These are phyloP conservation scores for Oryza glumipatula DNA, from an alignment of 176 grass and related monocot genomes.

Conservation along the genomic window DNA sequence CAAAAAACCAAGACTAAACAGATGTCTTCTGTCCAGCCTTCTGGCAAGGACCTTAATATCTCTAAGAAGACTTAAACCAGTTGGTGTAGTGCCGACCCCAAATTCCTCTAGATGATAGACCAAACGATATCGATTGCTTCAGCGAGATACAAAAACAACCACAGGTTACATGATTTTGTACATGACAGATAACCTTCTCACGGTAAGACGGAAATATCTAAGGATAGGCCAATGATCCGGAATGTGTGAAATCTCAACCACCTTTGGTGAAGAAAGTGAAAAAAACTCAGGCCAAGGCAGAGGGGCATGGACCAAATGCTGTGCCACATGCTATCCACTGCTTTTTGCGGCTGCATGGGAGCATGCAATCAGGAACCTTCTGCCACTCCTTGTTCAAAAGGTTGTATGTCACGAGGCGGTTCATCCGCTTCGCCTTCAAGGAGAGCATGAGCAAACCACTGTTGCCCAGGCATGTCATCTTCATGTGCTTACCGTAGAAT, in stretches of 20 bases:
- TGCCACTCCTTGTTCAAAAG: constrained; percentile 83
- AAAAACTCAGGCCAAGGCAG: constrained; percentile 67
- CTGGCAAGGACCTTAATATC: not conserved
- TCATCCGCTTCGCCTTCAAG: constrained; percentile 77
- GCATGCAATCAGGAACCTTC: constrained; percentile 78
- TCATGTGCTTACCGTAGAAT: constrained; percentile 97
- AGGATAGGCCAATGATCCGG: constrained; percentile 23
- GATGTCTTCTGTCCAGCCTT: not conserved
- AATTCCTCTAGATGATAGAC: constrained; percentile 10
- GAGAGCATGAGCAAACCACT: constrained; percentile 95
- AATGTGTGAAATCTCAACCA: constrained; percentile 24
- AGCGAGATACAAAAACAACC: constrained; percentile 27
- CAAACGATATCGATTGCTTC: constrained; percentile 30
- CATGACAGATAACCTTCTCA: constrained; percentile 30
- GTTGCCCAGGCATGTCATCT: constrained; percentile 97
- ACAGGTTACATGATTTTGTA: constrained; percentile 38
- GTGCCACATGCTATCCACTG: constrained; percentile 92
- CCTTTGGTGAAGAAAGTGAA: constrained; percentile 7
- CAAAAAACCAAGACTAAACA: constrained; percentile 32
- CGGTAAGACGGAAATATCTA: constrained; percentile 31
- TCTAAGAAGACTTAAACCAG: not conserved
- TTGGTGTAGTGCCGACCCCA: constrained; percentile 3
- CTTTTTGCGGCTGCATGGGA: constrained; percentile 65
- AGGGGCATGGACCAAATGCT: constrained; percentile 71
- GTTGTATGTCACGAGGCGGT: constrained; percentile 83